Conservation (phyloP, 345 rosid species). For the Zanthoxylum bungeanum region DNA sequence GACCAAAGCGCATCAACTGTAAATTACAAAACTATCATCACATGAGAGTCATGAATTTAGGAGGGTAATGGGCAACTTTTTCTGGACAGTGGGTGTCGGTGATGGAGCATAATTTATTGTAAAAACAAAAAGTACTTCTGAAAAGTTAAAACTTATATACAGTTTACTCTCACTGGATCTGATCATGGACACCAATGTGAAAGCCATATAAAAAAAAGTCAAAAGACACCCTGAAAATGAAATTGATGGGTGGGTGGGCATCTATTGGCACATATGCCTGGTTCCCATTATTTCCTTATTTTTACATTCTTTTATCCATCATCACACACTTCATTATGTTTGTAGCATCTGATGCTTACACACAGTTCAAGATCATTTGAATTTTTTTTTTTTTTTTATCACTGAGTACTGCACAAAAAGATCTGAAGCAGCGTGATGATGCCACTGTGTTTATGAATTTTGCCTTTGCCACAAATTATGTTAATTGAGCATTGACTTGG, state of each 20-base stretch:
- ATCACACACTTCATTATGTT: not conserved
- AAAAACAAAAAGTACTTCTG: too few relatives aligned
- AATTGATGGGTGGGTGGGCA: not conserved
- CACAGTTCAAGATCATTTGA: not conserved
- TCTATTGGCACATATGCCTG: not conserved
- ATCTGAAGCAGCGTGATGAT: not conserved
- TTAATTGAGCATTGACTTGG: not conserved
- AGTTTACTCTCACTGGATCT: not conserved
- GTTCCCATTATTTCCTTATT: not conserved
- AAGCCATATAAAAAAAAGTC: not conserved
- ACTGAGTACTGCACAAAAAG: not conserved
- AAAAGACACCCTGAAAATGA: not conserved
- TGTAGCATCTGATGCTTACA: not conserved
- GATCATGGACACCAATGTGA: not conserved
- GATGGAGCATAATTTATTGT: not conserved
- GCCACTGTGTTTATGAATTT: too few relatives aligned
- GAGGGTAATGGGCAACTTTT: not conserved
- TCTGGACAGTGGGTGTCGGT: not conserved
- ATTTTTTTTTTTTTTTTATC: too few relatives aligned
- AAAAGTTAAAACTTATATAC: not conserved
- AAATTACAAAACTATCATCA: not conserved
- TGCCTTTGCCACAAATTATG: not conserved
- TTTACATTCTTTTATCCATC: not conserved
- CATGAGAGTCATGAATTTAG: not conserved
- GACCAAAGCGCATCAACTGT: not conserved